Conservation (phyloP, 2,329 filamentous ascomycete genomes). For the Trichoderma sp. region DNA sequence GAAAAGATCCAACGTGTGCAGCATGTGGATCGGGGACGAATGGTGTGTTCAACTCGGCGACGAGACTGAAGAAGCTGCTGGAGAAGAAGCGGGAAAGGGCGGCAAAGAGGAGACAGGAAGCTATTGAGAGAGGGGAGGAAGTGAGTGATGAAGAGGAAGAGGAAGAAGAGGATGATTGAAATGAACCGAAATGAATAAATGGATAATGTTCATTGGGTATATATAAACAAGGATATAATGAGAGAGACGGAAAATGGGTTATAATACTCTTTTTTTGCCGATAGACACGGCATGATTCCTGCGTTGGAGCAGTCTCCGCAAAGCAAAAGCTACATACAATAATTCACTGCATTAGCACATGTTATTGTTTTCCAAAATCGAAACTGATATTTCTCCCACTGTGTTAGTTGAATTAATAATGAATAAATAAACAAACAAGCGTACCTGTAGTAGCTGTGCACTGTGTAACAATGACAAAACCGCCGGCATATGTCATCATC, state of each 20-base stretch:
- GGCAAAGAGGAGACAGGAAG: constrained; percentile 57
- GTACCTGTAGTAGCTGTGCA: background rate
- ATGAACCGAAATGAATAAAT: background rate
- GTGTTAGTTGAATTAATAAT: background rate
- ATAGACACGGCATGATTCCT: background rate
- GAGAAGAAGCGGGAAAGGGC: constrained; percentile 69
- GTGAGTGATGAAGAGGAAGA: constrained; percentile 47
- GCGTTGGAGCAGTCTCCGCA: background rate
- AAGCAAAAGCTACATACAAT: background rate
- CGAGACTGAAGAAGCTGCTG: constrained; percentile 77
- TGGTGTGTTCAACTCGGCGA: constrained; percentile 87
- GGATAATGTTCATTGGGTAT: background rate
- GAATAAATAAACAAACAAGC: background rate
- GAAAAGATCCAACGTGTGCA: constrained; percentile 83
- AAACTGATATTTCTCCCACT: background rate
- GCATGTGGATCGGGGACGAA: constrained; percentile 82
- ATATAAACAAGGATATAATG: background rate
- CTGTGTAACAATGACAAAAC: background rate
- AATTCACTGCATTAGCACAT: background rate
- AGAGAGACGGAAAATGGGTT: background rate
- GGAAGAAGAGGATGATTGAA: background rate
- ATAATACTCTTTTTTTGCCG: background rate
- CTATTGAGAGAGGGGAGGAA: constrained; percentile 53
- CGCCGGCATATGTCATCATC: background rate
- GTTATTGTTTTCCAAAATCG: background rate